Evolutionary conservation across 2,329 filamentous ascomycete genomes (phyloP).

Genomic region (Kalmusia sp.): DNA sequence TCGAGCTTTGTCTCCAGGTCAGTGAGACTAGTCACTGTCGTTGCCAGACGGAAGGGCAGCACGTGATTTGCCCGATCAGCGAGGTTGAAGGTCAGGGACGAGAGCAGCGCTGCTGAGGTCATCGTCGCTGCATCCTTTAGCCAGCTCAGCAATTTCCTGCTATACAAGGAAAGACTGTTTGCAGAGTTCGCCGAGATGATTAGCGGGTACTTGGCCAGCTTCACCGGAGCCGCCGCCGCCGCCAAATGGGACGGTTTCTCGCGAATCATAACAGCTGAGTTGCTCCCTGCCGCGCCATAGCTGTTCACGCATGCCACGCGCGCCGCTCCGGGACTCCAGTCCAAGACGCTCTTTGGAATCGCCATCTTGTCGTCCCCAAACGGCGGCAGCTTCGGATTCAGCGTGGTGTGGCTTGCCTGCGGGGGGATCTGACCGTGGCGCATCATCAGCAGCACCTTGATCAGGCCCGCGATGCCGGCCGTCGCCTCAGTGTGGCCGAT

Average conservation of each 20-base stretch:
- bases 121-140: too few species aligned
- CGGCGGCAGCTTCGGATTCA: constrained; percentile 26
- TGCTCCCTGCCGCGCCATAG: constrained; percentile 4
- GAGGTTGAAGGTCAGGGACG: too few species aligned
- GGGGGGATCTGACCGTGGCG: constrained; percentile 19
- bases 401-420: constrained; percentile 20
- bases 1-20: too few species aligned
- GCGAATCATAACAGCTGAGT: neutral
- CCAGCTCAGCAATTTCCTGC: too few species aligned
- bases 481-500: constrained; percentile 46
- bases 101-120: too few species aligned
- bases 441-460: constrained; percentile 28
- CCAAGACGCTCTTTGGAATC: constrained; percentile 4
- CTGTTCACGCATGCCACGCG: constrained; percentile 45
- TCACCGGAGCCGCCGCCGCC: neutral
- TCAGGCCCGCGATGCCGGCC: constrained; percentile 39
- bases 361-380: constrained; percentile 16
- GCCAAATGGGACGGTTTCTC: neutral
- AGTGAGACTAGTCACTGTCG: too few species aligned
- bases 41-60: too few species aligned
- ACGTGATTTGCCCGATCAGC: too few species aligned
- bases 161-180: too few species aligned
- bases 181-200: neutral
- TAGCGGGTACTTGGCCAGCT: constrained; percentile 9
- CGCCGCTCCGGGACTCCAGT: constrained; percentile 12